These are phyloP conservation scores for Pyricularia pennisetigena DNA, from an alignment of 2,329 filamentous ascomycete genomes.

Conservation along the genomic window DNA sequence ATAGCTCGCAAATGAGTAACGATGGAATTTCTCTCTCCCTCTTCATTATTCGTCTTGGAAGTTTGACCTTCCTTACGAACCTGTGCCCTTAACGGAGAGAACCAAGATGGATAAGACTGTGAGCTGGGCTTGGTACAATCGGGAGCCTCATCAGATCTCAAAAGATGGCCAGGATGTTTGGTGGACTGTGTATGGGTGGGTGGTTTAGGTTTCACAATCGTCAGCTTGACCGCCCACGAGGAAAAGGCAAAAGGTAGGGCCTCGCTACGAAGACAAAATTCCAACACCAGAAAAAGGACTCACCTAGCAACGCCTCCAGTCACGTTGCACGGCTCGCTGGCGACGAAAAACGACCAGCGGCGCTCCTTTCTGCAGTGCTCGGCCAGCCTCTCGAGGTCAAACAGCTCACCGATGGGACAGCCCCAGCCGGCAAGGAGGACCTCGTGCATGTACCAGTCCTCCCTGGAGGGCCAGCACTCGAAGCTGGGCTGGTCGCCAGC, in stretches of 20 bases:
- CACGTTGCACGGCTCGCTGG: conserved; percentile 10
- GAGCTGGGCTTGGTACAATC: background rate
- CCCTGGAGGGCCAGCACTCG: conserved; percentile 28
- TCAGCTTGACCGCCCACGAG: background rate
- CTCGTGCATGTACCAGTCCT: conserved; percentile 15
- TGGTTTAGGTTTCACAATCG: background rate
- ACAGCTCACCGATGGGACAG: conserved; percentile 28
- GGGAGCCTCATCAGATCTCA: conserved; percentile 7
- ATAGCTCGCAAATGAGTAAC: conserved; percentile 1
- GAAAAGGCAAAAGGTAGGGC: background rate
- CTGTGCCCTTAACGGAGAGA: background rate
- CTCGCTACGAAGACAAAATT: background rate
- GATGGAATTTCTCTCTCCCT: background rate
- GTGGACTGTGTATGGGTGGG: conserved; percentile 14
- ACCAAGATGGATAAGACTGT: background rate
- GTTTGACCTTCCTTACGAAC: background rate
- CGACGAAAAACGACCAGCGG: conserved; percentile 19
- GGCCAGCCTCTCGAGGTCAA: conserved; percentile 29
- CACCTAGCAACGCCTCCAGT: conserved; percentile 1
- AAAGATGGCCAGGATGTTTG: conserved; percentile 26
- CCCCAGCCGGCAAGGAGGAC: conserved; percentile 12
- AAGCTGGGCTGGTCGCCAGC: conserved; percentile 45
- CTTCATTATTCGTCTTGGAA: background rate
- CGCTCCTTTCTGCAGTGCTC: conserved; percentile 22
- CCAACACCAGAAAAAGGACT: background rate